These are phyloP conservation scores for Huntiella moniliformis DNA, from an alignment of 2,329 filamentous ascomycete species.

Conservation along the genomic window DNA sequence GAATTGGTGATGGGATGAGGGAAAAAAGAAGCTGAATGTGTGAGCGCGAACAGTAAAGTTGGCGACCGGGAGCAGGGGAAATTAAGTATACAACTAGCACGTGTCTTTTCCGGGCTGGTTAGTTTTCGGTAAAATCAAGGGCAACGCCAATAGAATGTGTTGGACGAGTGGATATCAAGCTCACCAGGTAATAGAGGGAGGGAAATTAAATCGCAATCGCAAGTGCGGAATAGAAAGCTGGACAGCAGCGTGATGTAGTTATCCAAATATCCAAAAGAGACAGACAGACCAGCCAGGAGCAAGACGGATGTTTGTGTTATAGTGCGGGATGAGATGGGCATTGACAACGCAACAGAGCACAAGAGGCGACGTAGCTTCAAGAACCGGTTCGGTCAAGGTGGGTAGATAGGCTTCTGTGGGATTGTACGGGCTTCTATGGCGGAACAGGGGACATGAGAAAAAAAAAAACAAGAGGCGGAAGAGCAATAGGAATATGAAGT, in stretches of 20 bases:
- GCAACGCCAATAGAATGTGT: too few species aligned
- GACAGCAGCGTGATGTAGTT: background rate
- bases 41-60: background rate
- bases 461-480: background rate
- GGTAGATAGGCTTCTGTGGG: background rate
- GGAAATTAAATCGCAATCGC: background rate
- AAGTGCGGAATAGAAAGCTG: background rate
- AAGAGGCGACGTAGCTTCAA: conserved; percentile 12
- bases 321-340: background rate
- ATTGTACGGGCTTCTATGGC: conserved; percentile 5
- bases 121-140: too few species aligned
- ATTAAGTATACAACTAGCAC: conserved; percentile 3
- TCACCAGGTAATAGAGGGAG: too few species aligned
- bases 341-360: background rate
- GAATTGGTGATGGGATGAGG: background rate
- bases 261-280: too few species aligned
- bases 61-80: conserved; percentile 4
- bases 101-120: conserved; percentile 1
- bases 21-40: background rate
- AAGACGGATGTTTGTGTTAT: conserved; percentile 4
- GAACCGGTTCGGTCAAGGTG: background rate
- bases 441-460: conserved; percentile 1
- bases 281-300: background rate
- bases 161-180: too few species aligned
- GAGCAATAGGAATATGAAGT: background rate